Base-by-base conservation (phyloP, 2,329 filamentous ascomycete genomes). In the Fusarium pseudograminearum region DNA sequence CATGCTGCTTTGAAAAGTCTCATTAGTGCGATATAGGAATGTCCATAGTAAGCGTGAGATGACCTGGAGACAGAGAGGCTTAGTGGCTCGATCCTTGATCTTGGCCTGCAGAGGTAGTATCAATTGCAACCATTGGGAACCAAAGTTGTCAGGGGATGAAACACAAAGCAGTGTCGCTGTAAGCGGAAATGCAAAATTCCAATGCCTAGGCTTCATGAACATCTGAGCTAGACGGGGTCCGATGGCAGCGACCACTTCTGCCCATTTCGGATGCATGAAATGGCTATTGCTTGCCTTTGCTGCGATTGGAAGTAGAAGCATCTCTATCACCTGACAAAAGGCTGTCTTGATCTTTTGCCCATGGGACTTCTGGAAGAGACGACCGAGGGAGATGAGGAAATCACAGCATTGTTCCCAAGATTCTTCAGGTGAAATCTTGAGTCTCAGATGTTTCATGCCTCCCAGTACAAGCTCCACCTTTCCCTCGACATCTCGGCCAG, bases 41-140 rank as follows among this genome's bases (percentile, higher is more conserved):
- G 94, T 95, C 96, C 96, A 99, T 7, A 97, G 85, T 28, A 99
- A 83, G 56, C 95, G 90, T 40, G 94, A 97, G 51, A 98, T 90
- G 16, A 95, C 94, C 76, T 97, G 93, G 26, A 99, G 85, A 58
- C 94, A 94, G 36, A 94, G 86, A 6, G 91, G 91, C 70, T 93
- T 88, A 6, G 92, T 91, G 34, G 86, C 85, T 30, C 94, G 89
- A 78, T 99, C 96, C 77, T 97, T 97, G 44, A 97, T 84, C 75
- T 91, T 93, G 26, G 92, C 85, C 65, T 95, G 93, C 22, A 97
- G 84, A 9, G 91, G 89, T 47, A 92, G 86, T 40, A 97, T 87
- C 65, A 97, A 83, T 56, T 93, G 90, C 41, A 96, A 85, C 96
- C 96, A 99, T 75, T 97, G 94, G 7, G 89, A 87, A 41, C 89